Conservation (phyloP, 371 early-diverging fungal genomes). For the Chytridium lagenaria region DNA sequence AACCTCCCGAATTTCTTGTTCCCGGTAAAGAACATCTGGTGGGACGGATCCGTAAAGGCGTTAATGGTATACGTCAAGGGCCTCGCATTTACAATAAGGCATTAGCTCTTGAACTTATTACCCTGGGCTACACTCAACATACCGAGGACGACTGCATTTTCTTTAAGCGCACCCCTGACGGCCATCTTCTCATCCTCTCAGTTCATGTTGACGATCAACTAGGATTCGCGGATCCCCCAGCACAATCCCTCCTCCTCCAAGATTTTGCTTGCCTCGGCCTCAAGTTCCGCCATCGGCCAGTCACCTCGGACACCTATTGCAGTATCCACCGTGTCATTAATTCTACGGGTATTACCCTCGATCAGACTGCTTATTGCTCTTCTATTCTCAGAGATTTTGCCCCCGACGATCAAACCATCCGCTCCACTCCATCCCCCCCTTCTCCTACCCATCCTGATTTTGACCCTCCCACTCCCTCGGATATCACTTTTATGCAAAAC, state of each 20-base stretch:
- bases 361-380: background rate
- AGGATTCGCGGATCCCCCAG: background rate
- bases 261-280: background rate
- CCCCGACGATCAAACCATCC: background rate
- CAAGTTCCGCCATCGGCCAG: background rate
- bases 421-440: background rate
- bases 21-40: conserved; percentile 2
- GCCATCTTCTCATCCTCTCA: background rate
- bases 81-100: background rate
- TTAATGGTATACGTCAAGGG: background rate
- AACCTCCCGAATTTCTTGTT: background rate
- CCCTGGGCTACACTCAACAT: background rate
- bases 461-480: background rate
- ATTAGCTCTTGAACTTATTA: background rate
- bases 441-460: background rate
- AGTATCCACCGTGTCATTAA: background rate
- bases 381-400: background rate
- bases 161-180: background rate
- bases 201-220: background rate
- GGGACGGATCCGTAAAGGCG: background rate
- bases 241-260: background rate
- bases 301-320: background rate
- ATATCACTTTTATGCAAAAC: background rate
- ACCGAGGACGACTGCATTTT: background rate
- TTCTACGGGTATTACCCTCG: background rate